Base-by-base conservation (phyloP, 208 protist genomes). In the Spongospora subterranea region DNA sequence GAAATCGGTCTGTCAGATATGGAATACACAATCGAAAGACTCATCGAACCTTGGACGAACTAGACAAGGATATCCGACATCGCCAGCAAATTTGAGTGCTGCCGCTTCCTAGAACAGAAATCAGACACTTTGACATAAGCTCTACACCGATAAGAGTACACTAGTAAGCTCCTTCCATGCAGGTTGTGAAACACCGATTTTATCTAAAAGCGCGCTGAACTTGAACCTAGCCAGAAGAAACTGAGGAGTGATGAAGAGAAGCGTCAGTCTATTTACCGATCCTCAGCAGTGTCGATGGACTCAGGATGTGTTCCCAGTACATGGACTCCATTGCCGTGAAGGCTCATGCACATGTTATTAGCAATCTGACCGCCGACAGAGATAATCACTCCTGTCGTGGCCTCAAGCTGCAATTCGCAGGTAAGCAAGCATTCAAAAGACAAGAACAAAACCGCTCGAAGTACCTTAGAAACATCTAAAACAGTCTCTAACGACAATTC, bases 361-460 rank as follows among this genome's bases (percentile, higher is more conserved):
- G 98, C 97, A 60, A 98, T 97, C 95, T 99, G 98, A 35, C 98
- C 98, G 60, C 98, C 98, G 76, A 99, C 95, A 39, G 96, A 98
- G 46, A 99, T 96, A 88, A 99, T 96, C 0, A 98, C 96, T 89
- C 98, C 97, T 20, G 38, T 89, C 38, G 35, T 29, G 35, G 32
- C 0, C 50, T 66, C 40, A 89, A 0, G 35, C 54, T 43, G 54
- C 20, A 88, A 46, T 54, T 65, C 17, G 17, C 17, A 35, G 6
- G 6, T 40, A n/a, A 45, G 6, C 35, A n/a, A 40, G 71, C 11
- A 89, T 77, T 1, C 64, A 38, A 91, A 40, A 20, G n/a, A 76
- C 46, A 64, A 41, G 46, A 60, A 20, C 38, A 65, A 20, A 45
- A 20, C 13, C 1, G 38, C 1, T 64, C n/a, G 45, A 99, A 97